Conservation (phyloP, 164 flowering plant genomes). For the Vitis riparia region DNA sequence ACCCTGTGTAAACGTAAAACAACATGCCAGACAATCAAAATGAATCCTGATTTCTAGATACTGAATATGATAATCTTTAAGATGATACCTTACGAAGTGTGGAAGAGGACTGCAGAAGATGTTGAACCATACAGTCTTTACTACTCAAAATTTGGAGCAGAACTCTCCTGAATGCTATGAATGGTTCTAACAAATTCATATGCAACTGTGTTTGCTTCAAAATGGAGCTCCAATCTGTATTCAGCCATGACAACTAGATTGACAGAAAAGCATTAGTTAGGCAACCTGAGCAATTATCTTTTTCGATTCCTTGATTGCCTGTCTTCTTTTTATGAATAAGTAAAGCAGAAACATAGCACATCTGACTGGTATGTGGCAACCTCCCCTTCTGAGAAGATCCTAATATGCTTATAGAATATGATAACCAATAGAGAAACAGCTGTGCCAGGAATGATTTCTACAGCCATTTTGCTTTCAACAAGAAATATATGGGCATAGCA, state of each 20-base stretch:
- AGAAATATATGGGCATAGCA: too few species aligned
- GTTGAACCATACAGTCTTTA: constrained; percentile 51
- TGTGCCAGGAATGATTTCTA: too few species aligned
- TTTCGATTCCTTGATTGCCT: not conserved
- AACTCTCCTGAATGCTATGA: constrained; percentile 84
- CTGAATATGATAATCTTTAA: not conserved
- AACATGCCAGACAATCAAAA: constrained; percentile 12
- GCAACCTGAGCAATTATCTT: not conserved
- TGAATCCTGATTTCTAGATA: not conserved
- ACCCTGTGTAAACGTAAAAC: constrained; percentile 44
- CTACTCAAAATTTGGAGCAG: constrained; percentile 78
- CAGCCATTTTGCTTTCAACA: too few species aligned
- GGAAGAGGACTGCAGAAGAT: constrained; percentile 84
- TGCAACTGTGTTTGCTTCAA: constrained; percentile 66
- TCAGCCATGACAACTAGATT: constrained; percentile 68
- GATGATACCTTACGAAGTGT: constrained; percentile 85
- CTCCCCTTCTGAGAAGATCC: not conserved
- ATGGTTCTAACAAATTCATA: constrained; percentile 87
- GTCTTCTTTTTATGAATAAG: not conserved
- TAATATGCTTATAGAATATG: not conserved
- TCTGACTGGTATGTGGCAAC: not conserved
- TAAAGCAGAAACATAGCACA: not conserved
- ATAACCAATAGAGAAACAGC: not conserved
- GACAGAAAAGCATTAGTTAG: constrained; percentile 17
- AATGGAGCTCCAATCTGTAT: constrained; percentile 68